Evolutionary conservation across 495 filamentous ascomycete species (phyloP).

Genomic region (Penicillium cataractarum): DNA sequence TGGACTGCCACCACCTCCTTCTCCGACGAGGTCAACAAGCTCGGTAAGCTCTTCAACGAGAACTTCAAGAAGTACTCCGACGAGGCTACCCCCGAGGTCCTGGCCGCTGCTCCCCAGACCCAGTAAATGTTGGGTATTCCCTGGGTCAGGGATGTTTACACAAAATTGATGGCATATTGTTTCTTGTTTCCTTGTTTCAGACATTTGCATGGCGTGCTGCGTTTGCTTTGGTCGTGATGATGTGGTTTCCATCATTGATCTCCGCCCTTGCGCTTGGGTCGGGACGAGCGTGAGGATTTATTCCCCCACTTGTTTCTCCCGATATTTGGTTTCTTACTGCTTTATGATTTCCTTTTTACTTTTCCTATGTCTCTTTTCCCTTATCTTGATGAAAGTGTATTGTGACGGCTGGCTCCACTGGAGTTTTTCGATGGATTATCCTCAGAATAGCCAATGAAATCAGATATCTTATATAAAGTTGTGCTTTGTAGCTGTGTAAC

Average conservation of each 20-base stretch:
- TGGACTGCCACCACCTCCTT: slow-evolving; percentile 85
- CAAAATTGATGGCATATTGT: slow-evolving; percentile 33
- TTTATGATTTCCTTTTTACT: slow-evolving; percentile 19
- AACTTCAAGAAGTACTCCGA: slow-evolving; percentile 96
- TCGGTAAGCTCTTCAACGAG: slow-evolving; percentile 84
- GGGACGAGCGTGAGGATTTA: slow-evolving; percentile 30
- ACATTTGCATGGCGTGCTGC: slow-evolving; percentile 39
- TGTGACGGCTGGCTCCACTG: slow-evolving; percentile 25
- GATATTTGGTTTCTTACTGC: slow-evolving; percentile 19
- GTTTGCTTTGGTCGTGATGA: slow-evolving; percentile 28
- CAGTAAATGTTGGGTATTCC: slow-evolving; percentile 17
- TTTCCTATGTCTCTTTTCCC: slow-evolving; percentile 11
- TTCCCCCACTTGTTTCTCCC: slow-evolving; percentile 23
- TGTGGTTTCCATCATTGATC: slow-evolving; percentile 27
- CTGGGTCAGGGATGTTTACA: slow-evolving; percentile 8
- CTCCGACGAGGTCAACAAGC: slow-evolving; percentile 83
- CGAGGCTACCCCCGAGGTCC: slow-evolving; percentile 79
- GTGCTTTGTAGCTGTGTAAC: background rate
- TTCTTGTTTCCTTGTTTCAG: slow-evolving; percentile 26
- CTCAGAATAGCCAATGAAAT: slow-evolving; percentile 29
- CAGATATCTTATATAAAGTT: slow-evolving; percentile 15
- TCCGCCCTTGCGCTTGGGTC: slow-evolving; percentile 27
- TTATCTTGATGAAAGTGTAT: slow-evolving; percentile 26
- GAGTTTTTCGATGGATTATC: slow-evolving; percentile 20
- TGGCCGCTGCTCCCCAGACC: slow-evolving; percentile 43